A percentile compares a stretch with the other conserved stretches of the same genome.
These are phyloP conservation scores for Claviceps sp. DNA, from an alignment of 2,329 filamentous ascomycete genomes.

Conservation along the genomic window DNA sequence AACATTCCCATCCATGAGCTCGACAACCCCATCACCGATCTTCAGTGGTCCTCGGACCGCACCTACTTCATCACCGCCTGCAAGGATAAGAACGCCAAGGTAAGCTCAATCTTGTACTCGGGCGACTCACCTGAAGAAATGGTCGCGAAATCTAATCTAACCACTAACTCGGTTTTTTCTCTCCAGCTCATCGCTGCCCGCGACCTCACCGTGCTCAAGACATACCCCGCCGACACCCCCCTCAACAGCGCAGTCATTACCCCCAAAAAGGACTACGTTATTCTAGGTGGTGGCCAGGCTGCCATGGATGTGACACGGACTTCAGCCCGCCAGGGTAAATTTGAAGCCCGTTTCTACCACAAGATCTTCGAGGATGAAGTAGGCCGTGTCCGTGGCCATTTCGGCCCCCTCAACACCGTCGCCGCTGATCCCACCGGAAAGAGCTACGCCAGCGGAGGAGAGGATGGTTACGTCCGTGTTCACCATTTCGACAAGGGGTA, in stretches of 20 bases:
- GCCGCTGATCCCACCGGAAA: slow-evolving; percentile 84
- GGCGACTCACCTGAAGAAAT: background rate
- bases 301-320: slow-evolving; percentile 98
- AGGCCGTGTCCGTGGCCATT: slow-evolving; percentile 90
- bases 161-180: background rate
- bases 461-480: slow-evolving; percentile 96
- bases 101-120: slow-evolving; percentile 21
- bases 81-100: slow-evolving; percentile 95
- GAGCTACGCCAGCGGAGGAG: slow-evolving; percentile 87
- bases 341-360: slow-evolving; percentile 99
- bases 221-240: slow-evolving; percentile 80
- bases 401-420: slow-evolving; percentile 93
- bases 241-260: slow-evolving; percentile 94
- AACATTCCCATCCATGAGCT: slow-evolving; percentile 78
- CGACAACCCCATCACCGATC: slow-evolving; percentile 71
- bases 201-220: slow-evolving; percentile 86
- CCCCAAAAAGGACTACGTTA: slow-evolving; percentile 92
- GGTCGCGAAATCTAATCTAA: too few species aligned
- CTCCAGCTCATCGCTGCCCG: slow-evolving; percentile 63
- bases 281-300: slow-evolving; percentile 93
- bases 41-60: slow-evolving; percentile 87
- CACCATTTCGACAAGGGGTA: slow-evolving; percentile 98
- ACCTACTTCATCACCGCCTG: slow-evolving; percentile 97
- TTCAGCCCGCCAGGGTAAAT: slow-evolving; percentile 88
- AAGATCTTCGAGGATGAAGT: slow-evolving; percentile 99